Evolutionary conservation across 208 protist genomes (phyloP).

Genomic region (Porcisia deanei): DNA sequence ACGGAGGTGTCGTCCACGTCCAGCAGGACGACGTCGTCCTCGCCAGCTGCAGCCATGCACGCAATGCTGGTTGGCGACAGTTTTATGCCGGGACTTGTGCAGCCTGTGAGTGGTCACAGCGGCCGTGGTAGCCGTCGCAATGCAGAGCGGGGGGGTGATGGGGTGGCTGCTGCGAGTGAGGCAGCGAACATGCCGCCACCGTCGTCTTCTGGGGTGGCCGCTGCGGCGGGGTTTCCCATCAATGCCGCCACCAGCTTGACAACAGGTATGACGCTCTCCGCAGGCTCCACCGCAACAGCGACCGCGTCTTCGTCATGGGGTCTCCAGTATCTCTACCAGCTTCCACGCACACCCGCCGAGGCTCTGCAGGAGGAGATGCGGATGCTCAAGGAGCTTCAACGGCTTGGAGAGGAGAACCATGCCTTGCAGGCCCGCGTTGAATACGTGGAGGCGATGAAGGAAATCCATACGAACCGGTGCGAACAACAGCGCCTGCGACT

Average conservation of each 20-base stretch:
- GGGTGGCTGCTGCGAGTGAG: not conserved
- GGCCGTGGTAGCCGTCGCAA: not conserved
- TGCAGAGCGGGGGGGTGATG: not conserved
- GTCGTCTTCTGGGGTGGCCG: not conserved
- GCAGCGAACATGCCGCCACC: not conserved
- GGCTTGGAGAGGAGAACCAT: slow-evolving; percentile 37
- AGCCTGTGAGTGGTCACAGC: not conserved
- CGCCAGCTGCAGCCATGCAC: not conserved
- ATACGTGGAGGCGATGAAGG: slow-evolving; percentile 35
- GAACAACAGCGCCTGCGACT: slow-evolving; percentile 40
- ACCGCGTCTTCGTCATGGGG: slow-evolving; percentile 13
- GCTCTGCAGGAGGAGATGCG: slow-evolving; percentile 56
- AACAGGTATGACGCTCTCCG: slow-evolving; percentile 6
- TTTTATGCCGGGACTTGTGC: not conserved
- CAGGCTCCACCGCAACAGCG: slow-evolving; percentile 5
- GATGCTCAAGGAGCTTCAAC: slow-evolving; percentile 52
- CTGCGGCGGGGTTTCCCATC: not conserved
- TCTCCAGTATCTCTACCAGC: slow-evolving; percentile 52
- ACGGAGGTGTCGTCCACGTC: slow-evolving; percentile 28
- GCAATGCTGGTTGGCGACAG: not conserved
- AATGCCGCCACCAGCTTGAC: not conserved
- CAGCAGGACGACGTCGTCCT: not conserved
- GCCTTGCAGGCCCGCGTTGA: slow-evolving; percentile 34
- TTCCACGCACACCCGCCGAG: slow-evolving; percentile 52
- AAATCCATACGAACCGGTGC: slow-evolving; percentile 32